Percentiles rank a stretch among this genome's conserved stretches.
phyloP scores from a whole-genome alignment of 2,329 filamentous ascomycete species.

The Hypomyces rosellus region DNA sequence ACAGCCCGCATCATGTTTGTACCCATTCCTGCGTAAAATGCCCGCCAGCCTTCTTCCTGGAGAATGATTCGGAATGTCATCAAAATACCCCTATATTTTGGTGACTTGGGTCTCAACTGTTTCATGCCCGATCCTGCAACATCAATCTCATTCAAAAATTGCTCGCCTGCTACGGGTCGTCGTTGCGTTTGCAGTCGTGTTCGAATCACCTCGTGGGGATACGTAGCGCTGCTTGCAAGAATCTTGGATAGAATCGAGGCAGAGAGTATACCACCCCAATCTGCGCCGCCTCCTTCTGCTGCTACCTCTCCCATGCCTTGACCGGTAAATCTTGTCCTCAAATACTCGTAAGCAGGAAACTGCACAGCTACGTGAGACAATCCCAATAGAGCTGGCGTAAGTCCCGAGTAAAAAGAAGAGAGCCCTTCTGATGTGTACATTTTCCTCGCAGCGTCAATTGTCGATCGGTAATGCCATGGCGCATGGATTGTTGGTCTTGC shows the following conservation, averaged over 20 bases:
- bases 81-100: conserved; percentile 71
- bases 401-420: conserved; percentile 86
- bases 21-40: conserved; percentile 95
- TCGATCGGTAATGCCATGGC: conserved; percentile 89
- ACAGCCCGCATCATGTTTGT: conserved; percentile 97
- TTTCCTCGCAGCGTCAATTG: conserved; percentile 84
- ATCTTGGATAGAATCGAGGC: conserved; percentile 94
- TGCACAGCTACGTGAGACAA: conserved; percentile 95
- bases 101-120: conserved; percentile 16
- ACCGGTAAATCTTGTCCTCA: conserved; percentile 87
- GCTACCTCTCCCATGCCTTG: conserved; percentile 70
- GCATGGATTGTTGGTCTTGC: conserved; percentile 51
- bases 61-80: conserved; percentile 81
- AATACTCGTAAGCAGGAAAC: conserved; percentile 90
- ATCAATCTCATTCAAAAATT: conserved; percentile 42
- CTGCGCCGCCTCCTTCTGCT: conserved; percentile 40
- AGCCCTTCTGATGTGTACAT: conserved; percentile 93
- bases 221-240: conserved; percentile 88
- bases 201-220: conserved; percentile 93
- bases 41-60: conserved; percentile 86
- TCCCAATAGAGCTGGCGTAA: conserved; percentile 85
- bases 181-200: conserved; percentile 93
- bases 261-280: conserved; percentile 77
- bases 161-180: conserved; percentile 54
- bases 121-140: conserved; percentile 22